These are phyloP conservation scores for Durio zibethinus DNA, from an alignment of 345 rosid species.

Conservation along the genomic window DNA sequence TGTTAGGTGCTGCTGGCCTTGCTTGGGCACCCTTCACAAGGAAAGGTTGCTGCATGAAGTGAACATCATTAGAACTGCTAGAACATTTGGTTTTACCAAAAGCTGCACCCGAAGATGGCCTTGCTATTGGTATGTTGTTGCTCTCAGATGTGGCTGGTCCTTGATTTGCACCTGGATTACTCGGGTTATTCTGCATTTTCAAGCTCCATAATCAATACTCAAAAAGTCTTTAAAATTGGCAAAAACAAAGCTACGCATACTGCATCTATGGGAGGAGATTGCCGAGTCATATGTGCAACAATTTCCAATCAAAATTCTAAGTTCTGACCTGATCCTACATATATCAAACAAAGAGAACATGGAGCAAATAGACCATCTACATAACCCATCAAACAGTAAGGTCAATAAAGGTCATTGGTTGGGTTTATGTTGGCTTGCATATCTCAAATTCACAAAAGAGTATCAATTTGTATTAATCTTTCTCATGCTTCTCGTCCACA, in stretches of 20 bases:
- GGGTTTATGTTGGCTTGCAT: not conserved
- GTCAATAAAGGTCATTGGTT: not conserved
- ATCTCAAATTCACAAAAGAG: not conserved
- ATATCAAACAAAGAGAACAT: not conserved
- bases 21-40: conserved; percentile 36
- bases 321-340: not conserved
- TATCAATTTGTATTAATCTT: no score
- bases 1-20: conserved; percentile 38
- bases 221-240: not conserved
- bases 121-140: conserved; percentile 35
- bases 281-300: not conserved
- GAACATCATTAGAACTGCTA: conserved; percentile 33
- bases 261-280: not conserved
- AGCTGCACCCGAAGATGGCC: conserved; percentile 29
- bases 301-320: not conserved
- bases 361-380: not conserved
- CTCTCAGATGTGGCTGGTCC: conserved; percentile 52
- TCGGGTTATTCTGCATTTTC: conserved; percentile 36
- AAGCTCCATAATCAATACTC: conserved; percentile 12
- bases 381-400: not conserved
- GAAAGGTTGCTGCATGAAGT: conserved; percentile 36
- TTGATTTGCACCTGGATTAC: not conserved
- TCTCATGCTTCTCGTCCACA: not conserved
- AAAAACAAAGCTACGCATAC: conserved; percentile 4
- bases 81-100: conserved; percentile 40